Percentiles rank a stretch among this genome's conserved stretches.
phyloP scores from a whole-genome alignment of 2,329 filamentous ascomycete genomes.

The Penicillium expansum region DNA sequence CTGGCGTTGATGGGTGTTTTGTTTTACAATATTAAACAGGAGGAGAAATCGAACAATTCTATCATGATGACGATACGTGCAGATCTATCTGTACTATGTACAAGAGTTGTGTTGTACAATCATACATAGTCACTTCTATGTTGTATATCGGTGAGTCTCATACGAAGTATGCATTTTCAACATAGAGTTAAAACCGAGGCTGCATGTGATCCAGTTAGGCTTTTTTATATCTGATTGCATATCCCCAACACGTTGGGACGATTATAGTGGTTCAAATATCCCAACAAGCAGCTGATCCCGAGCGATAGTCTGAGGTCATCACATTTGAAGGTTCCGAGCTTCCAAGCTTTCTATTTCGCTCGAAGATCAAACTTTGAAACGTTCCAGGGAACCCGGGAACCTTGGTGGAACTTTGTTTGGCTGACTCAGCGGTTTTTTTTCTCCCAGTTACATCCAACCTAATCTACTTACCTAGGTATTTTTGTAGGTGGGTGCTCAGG shows the following conservation, averaged over 20 bases:
- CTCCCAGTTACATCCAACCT: no score
- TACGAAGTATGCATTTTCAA: not conserved
- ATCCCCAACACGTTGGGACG: slow-evolving; percentile 18
- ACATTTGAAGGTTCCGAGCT: not conserved
- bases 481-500: no score
- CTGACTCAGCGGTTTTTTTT: no score
- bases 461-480: no score
- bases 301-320: not conserved
- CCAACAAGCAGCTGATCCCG: slow-evolving; percentile 6
- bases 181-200: slow-evolving; percentile 14
- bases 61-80: not conserved
- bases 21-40: not conserved
- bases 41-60: not conserved
- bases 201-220: slow-evolving; percentile 19
- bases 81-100: not conserved
- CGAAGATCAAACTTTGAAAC: no score
- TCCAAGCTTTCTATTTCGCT: not conserved
- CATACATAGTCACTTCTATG: not conserved
- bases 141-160: not conserved
- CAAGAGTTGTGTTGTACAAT: not conserved
- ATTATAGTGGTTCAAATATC: not conserved
- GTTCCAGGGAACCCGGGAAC: no score
- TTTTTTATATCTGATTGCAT: not conserved
- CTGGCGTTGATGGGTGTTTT: not conserved
- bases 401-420: no score